Percentiles rank a stretch among this genome's conserved stretches.
These are phyloP conservation scores for Calonectria ilicicola DNA, from an alignment of 2,329 filamentous ascomycete genomes.

Conservation along the genomic window DNA sequence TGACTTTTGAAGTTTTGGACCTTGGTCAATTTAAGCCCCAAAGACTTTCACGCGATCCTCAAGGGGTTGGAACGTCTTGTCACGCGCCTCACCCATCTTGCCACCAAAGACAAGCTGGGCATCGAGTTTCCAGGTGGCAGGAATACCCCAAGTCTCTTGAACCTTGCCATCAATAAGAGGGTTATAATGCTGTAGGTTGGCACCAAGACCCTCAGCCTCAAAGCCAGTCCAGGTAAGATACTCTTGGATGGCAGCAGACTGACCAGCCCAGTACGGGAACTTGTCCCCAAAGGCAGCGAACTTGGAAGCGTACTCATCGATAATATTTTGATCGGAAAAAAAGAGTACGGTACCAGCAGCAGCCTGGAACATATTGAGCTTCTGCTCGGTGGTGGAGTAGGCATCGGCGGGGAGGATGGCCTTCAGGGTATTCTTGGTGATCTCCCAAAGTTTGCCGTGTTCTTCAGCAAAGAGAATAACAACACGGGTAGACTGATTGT, in stretches of 20 bases:
- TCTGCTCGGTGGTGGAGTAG: slow-evolving; percentile 65
- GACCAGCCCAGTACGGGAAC: slow-evolving; percentile 81
- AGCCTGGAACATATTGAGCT: slow-evolving; percentile 70
- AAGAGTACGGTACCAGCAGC: slow-evolving; percentile 88
- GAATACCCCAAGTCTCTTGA: slow-evolving; percentile 75
- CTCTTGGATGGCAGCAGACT: slow-evolving; percentile 84
- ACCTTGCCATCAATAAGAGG: slow-evolving; percentile 84
- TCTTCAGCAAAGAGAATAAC: slow-evolving; percentile 84
- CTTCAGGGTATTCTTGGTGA: slow-evolving; percentile 65
- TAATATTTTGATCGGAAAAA: slow-evolving; percentile 80
- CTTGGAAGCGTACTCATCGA: slow-evolving; percentile 75
- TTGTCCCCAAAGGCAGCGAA: slow-evolving; percentile 82
- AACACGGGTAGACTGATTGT: slow-evolving; percentile 84
- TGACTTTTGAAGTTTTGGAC: slow-evolving; percentile 5
- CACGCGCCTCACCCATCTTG: slow-evolving; percentile 64
- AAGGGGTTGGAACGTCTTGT: slow-evolving; percentile 74
- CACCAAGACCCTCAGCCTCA: slow-evolving; percentile 85
- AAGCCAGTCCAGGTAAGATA: slow-evolving; percentile 86
- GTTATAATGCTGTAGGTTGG: slow-evolving; percentile 95
- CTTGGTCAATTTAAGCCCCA: slow-evolving; percentile 56
- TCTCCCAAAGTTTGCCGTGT: slow-evolving; percentile 90
- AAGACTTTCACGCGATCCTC: slow-evolving; percentile 76
- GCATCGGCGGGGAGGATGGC: slow-evolving; percentile 73
- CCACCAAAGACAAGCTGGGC: slow-evolving; percentile 89
- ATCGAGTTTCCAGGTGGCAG: slow-evolving; percentile 79